Conservation (phyloP, 768 basidiomycete genomes). For the Tylopilus rubrobrunneus region DNA sequence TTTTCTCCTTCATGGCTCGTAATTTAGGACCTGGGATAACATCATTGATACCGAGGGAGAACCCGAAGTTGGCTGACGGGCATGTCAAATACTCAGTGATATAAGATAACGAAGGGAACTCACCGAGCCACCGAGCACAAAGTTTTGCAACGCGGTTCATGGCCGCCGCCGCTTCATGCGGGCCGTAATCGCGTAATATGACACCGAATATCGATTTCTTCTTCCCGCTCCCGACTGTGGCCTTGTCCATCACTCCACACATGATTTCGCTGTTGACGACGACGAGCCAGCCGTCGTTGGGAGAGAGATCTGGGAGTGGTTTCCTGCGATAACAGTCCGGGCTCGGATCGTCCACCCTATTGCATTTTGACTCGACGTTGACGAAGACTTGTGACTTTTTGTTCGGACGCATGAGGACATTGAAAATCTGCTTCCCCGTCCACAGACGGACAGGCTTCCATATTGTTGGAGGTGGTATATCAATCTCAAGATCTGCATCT, state of each 20-base stretch:
- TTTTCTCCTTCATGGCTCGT: conserved; percentile 73
- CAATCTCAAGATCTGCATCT: conserved; percentile 89
- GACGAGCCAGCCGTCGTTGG: conserved; percentile 97
- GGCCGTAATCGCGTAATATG: conserved; percentile 94
- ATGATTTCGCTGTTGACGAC: conserved; percentile 98
- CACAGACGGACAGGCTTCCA: conserved; percentile 90
- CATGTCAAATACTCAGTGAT: conserved; percentile 1
- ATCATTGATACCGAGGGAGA: conserved; percentile 97
- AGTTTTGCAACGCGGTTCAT: conserved; percentile 97
- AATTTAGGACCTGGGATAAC: conserved; percentile 92
- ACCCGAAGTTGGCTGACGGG: conserved; percentile 85
- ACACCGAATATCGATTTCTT: conserved; percentile 99
- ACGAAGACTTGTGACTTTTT: conserved; percentile 76
- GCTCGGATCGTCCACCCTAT: conserved; percentile 79
- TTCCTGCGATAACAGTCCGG: conserved; percentile 60
- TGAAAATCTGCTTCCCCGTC: conserved; percentile 99
- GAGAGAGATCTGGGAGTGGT: conserved; percentile 78
- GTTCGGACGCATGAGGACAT: conserved; percentile 94
- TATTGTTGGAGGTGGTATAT: conserved; percentile 92
- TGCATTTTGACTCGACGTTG: conserved; percentile 95
- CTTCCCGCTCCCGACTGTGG: conserved; percentile 95
- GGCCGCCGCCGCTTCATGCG: conserved; percentile 88
- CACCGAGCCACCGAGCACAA: conserved; percentile 89
- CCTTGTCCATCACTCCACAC: conserved; percentile 99
- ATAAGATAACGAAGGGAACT: conserved; percentile 19